Evolutionary conservation across 1,139 yeast species (phyloP), one percentile per base, ranked within the genome.

Genomic region (Geotrichum aggregatum): DNA sequence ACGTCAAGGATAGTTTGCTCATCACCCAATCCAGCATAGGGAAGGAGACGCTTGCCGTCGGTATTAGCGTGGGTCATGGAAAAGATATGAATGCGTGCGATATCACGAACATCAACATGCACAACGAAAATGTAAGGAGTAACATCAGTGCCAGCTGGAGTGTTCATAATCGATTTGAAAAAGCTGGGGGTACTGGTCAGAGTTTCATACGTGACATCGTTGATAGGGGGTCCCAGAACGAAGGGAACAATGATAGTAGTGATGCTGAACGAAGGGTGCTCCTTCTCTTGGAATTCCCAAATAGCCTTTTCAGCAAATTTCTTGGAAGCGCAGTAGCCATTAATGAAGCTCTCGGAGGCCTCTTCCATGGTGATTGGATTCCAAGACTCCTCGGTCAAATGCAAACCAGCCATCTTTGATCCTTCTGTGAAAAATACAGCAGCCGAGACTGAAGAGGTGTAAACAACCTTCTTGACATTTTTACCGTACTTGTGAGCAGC

Each of bases 171-270:
- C 10, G 10, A 16, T n/a, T 14, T 39, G 7, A 39, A 34, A 31
- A 16, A n/a, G 3, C 19, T 18, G 10, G 18, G 14, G 16, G 36
- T 6, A 18, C 36, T 34, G 14, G 18, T 3, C 11, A 39, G 21
- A 39, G 3, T n/a, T n/a, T 39, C 21, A 21, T 6, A 52, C 26
- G 56, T 59, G 30, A 64, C 60, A 35, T 62, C 57, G 42, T 61
- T 62, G 34, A 66, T 54, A 52, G 65, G 58, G 4, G 83, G 83
- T 16, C 83, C 83, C 58, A 75, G 71, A 1, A 77, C 76, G 49
- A 64, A 70, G 2, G 73, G 71, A n/a, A 83, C 82, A 55, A 69
- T 69, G 26, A 78, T 68, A 2, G 78, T 67, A 14, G 76, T 60
- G 38, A 75, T 59, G 10, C 64, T 59, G 61, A 76, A 76, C 31